Percentiles rank a stretch among this genome's conserved stretches.
Conservation (phyloP, 129 eudicot genomes). For the Lactuca sativa region DNA sequence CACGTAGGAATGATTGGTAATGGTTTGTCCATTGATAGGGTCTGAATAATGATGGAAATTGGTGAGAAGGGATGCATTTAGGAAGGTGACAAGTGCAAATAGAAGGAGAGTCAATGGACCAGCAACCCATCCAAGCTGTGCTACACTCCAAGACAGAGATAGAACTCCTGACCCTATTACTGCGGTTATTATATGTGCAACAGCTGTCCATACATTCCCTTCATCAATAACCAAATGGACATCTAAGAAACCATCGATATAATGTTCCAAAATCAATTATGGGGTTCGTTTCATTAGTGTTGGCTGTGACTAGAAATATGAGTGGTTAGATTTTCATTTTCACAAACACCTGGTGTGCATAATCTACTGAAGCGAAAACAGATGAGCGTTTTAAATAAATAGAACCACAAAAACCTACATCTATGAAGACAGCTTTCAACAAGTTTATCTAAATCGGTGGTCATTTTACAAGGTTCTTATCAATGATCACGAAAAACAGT, state of each 20-base stretch:
- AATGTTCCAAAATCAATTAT: neutral
- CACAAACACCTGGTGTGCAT: slow-evolving; percentile 23
- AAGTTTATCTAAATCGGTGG: too few relatives aligned
- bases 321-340: slow-evolving; percentile 3
- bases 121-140: slow-evolving; percentile 88
- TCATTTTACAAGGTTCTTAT: too few relatives aligned
- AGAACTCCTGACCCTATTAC: slow-evolving; percentile 85
- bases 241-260: neutral
- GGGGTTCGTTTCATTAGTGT: too few relatives aligned
- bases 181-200: slow-evolving; percentile 83
- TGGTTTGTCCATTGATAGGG: slow-evolving; percentile 39
- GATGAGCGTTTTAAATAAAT: too few relatives aligned
- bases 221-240: neutral
- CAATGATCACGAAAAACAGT: neutral
- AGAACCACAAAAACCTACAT: too few relatives aligned
- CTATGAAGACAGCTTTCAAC: too few relatives aligned
- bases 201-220: slow-evolving; percentile 72
- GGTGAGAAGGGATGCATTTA: slow-evolving; percentile 56
- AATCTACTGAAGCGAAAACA: too few relatives aligned
- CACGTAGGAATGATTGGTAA: slow-evolving; percentile 53
- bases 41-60: slow-evolving; percentile 57
- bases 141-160: slow-evolving; percentile 74
- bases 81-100: slow-evolving; percentile 53
- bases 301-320: neutral
- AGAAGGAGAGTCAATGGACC: slow-evolving; percentile 57